A percentile compares a stretch with the other conserved stretches of the same genome.
Evolutionary conservation across 176 grass and related monocot genomes (phyloP).

Genomic region (Oropetium thomaeum): DNA sequence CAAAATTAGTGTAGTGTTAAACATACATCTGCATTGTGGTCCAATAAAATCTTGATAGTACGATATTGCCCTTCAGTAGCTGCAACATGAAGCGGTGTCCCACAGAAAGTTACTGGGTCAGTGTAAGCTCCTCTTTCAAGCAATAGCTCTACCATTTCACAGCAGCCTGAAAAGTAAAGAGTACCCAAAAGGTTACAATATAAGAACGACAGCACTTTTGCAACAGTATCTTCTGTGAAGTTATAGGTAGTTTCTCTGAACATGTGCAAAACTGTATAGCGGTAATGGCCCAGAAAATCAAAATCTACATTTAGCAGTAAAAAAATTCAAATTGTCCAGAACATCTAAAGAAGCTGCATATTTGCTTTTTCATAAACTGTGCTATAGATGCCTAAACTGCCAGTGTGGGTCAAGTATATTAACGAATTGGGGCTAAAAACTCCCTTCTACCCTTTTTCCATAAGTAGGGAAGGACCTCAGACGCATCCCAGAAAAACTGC

Average conservation of each 20-base stretch:
- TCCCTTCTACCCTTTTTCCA: no score
- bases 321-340: not conserved
- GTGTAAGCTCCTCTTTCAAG: slow-evolving; percentile 29
- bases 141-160: slow-evolving; percentile 22
- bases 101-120: slow-evolving; percentile 20
- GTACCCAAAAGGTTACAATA: not conserved
- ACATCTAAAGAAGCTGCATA: not conserved
- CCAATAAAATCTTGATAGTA: slow-evolving; percentile 36
- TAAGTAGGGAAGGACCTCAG: no score
- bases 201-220: not conserved
- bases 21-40: slow-evolving; percentile 38
- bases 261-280: not conserved
- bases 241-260: not conserved
- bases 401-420: not conserved
- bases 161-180: slow-evolving; percentile 20
- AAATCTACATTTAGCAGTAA: not conserved
- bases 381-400: not conserved
- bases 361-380: not conserved
- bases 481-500: no score
- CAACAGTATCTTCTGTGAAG: not conserved
- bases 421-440: not conserved
- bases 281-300: not conserved
- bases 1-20: not conserved
- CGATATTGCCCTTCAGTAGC: slow-evolving; percentile 2
- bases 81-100: slow-evolving; percentile 39